Percentiles rank a stretch among this genome's conserved stretches.
Evolutionary conservation across 139 green algal genomes (phyloP).

Genomic region (Micromonas commoda): DNA sequence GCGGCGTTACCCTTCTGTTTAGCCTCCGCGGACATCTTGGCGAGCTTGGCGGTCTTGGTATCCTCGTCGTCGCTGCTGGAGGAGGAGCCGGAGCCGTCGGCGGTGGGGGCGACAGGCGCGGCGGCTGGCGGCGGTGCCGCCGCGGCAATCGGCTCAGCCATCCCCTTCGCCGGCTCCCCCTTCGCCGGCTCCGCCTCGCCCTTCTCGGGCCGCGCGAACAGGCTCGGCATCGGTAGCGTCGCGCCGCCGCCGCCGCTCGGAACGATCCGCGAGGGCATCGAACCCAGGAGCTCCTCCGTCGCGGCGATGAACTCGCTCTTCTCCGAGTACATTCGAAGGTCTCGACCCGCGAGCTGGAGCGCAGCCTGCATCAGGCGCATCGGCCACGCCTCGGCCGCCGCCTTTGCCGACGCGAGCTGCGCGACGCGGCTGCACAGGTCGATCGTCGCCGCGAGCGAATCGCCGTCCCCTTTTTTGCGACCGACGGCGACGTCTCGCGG

Average conservation of each 20-base stretch:
- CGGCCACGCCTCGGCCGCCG: not conserved
- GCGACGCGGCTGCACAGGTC: not conserved
- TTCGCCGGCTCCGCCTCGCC: no score
- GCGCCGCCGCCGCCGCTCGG: no score
- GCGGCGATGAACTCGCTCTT: not conserved
- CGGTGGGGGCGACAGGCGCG: not conserved
- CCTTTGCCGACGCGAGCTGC: not conserved
- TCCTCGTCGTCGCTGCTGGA: not conserved
- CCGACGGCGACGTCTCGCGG: slow-evolving; percentile 31
- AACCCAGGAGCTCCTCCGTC: slow-evolving; percentile 24
- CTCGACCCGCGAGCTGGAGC: not conserved
- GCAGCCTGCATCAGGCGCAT: not conserved
- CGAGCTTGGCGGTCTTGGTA: not conserved
- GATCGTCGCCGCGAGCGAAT: not conserved
- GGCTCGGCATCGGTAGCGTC: not conserved
- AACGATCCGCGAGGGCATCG: not conserved
- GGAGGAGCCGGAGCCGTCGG: not conserved
- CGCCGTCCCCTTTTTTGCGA: not conserved
- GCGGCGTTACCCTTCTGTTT: slow-evolving; percentile 43
- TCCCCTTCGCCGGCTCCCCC: not conserved
- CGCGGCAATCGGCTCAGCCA: not conserved
- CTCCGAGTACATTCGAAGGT: not conserved
- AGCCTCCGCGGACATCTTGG: not conserved
- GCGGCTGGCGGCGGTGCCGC: not conserved
- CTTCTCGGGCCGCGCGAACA: no score